phyloP scores from a whole-genome alignment of 177 flowering plant species.

The Vitis hybrid region DNA sequence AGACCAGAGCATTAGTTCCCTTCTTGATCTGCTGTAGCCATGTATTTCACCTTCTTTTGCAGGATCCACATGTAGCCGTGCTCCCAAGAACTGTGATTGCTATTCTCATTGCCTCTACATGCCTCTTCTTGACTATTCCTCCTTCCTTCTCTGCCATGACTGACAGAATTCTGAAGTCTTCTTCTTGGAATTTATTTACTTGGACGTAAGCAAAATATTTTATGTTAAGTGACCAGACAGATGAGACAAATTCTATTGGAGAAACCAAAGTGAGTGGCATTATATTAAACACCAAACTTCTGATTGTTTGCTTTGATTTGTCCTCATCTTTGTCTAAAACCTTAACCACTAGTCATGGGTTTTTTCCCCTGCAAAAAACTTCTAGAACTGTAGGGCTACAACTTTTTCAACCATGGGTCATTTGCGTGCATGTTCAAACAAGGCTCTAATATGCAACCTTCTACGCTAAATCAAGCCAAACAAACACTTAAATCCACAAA shows the following conservation, averaged over 20 bases:
- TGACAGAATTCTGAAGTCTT: background rate
- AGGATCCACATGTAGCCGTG: slow-evolving; percentile 51
- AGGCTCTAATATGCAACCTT: too few relatives aligned
- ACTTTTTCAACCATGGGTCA: too few relatives aligned
- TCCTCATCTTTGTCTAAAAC: background rate
- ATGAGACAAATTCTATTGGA: slow-evolving; percentile 1
- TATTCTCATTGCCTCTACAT: slow-evolving; percentile 36
- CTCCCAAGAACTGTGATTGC: slow-evolving; percentile 31
- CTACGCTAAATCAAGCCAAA: too few relatives aligned
- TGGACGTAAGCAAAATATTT: background rate
- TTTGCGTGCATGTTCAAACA: too few relatives aligned
- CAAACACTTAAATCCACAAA: too few relatives aligned
- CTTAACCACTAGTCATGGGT: too few relatives aligned
- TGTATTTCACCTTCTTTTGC: slow-evolving; percentile 32
- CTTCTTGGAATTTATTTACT: background rate
- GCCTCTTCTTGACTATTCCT: slow-evolving; percentile 38
- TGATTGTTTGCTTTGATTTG: background rate
- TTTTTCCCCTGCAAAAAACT: too few relatives aligned
- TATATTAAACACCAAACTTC: slow-evolving; percentile 7
- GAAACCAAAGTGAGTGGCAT: slow-evolving; percentile 16
- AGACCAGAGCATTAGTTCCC: slow-evolving; percentile 50
- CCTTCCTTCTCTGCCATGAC: slow-evolving; percentile 45
- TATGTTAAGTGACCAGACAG: background rate
- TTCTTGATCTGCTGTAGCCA: slow-evolving; percentile 36
- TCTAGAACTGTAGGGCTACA: too few relatives aligned